phyloP scores from a whole-genome alignment of 2,329 filamentous ascomycete species.

The Nemania sp. region DNA sequence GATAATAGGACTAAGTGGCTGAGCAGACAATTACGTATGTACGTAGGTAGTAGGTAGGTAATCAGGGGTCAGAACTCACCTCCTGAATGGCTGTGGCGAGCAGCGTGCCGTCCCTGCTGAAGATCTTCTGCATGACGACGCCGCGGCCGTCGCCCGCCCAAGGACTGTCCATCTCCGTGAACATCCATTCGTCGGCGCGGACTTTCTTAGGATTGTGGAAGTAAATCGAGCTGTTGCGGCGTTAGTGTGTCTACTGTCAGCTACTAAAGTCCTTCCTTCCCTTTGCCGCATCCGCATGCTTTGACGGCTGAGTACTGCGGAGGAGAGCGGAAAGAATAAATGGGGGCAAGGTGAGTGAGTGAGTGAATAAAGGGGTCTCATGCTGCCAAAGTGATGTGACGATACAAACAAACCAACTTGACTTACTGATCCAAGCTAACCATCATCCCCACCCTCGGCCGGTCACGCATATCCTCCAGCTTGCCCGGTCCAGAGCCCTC shows the following conservation, averaged over 20 bases:
- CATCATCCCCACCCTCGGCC: constrained; percentile 77
- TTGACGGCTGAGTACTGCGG: too few species aligned
- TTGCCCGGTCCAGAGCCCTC: constrained; percentile 51
- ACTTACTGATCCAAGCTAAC: constrained; percentile 72
- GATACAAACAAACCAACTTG: too few species aligned
- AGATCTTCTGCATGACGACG: constrained; percentile 76
- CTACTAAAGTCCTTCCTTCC: too few species aligned
- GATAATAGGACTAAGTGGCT: neutral
- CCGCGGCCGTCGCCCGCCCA: constrained; percentile 80
- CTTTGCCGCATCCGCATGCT: too few species aligned
- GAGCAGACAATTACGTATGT: neutral
- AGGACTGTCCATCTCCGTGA: constrained; percentile 76
- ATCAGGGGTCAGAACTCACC: constrained; percentile 57
- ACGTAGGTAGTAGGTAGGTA: too few species aligned
- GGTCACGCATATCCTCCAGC: constrained; percentile 52
- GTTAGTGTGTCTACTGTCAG: too few species aligned
- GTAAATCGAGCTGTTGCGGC: constrained; percentile 56
- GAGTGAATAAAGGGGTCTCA: neutral
- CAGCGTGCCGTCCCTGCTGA: constrained; percentile 68
- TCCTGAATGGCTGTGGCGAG: constrained; percentile 82
- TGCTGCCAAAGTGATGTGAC: neutral
- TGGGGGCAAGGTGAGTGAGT: neutral
- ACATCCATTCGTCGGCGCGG: constrained; percentile 74
- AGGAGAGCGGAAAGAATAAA: neutral
- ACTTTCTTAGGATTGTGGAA: constrained; percentile 65